Evolutionary conservation across 305 asterid species (phyloP).

Genomic region (Solanum hybrid): DNA sequence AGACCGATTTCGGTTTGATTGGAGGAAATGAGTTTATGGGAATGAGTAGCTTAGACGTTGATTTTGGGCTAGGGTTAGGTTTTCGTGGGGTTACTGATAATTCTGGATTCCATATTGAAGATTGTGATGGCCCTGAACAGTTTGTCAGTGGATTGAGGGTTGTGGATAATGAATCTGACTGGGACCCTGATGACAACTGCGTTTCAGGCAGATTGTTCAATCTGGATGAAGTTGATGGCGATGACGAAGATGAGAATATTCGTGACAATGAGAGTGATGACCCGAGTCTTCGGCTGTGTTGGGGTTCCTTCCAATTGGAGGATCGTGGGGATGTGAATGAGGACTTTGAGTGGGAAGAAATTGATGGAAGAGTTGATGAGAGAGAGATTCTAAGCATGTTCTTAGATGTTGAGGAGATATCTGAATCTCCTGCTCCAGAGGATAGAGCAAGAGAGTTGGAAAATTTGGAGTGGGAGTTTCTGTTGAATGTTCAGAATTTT

Average conservation of each 20-base stretch:
- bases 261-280: slow-evolving; percentile 12
- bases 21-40: slow-evolving; percentile 16
- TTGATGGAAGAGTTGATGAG: slow-evolving; percentile 23
- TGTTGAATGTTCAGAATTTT: slow-evolving; percentile 21
- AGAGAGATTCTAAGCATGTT: slow-evolving; percentile 23
- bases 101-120: slow-evolving; percentile 14
- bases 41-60: slow-evolving; percentile 13
- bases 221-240: slow-evolving; percentile 11
- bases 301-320: slow-evolving; percentile 32
- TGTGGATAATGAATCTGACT: slow-evolving; percentile 22
- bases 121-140: slow-evolving; percentile 10
- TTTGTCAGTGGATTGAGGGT: slow-evolving; percentile 15
- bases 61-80: slow-evolving; percentile 20
- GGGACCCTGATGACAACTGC: slow-evolving; percentile 14
- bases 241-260: slow-evolving; percentile 3
- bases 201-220: slow-evolving; percentile 11
- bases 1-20: slow-evolving; percentile 4
- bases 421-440: slow-evolving; percentile 11
- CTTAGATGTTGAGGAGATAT: slow-evolving; percentile 10
- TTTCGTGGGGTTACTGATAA: slow-evolving; percentile 9
- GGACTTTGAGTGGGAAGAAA: slow-evolving; percentile 36
- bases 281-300: slow-evolving; percentile 15
- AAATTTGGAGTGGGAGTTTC: slow-evolving; percentile 31
- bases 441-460: slow-evolving; percentile 12
- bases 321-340: slow-evolving; percentile 14